phyloP scores from a whole-genome alignment of 208 protist species.

The Sergeia podlipaevii region DNA sequence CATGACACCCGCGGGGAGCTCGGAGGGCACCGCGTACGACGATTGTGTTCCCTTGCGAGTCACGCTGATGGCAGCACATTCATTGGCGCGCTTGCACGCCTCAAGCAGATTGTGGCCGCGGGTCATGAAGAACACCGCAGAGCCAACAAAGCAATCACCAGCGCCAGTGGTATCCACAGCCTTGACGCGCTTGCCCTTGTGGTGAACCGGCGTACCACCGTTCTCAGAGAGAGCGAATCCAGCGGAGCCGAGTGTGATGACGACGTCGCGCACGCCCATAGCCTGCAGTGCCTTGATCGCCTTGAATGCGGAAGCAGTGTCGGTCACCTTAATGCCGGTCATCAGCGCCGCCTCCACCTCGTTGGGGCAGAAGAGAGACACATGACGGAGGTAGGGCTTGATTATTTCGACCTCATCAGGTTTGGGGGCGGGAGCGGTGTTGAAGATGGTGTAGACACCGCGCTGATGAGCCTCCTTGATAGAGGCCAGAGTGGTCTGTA shows the following conservation, averaged over 20 bases:
- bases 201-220: constrained; percentile 33
- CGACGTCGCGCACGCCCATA: constrained; percentile 69
- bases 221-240: constrained; percentile 74
- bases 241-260: constrained; percentile 86
- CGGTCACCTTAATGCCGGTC: constrained; percentile 68
- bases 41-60: constrained; percentile 86
- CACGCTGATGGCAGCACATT: constrained; percentile 86
- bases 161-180: constrained; percentile 93
- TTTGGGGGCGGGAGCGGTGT: constrained; percentile 87
- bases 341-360: constrained; percentile 89
- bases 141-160: constrained; percentile 93
- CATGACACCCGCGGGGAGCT: constrained; percentile 55
- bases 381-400: constrained; percentile 68
- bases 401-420: constrained; percentile 57
- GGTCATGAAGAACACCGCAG: constrained; percentile 87
- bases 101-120: constrained; percentile 67
- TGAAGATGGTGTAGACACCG: constrained; percentile 92
- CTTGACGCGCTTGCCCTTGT: constrained; percentile 61
- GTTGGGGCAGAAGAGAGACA: constrained; percentile 91
- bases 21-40: constrained; percentile 68
- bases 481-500: constrained; percentile 75
- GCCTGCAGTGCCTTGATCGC: constrained; percentile 62
- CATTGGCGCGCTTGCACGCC: constrained; percentile 69
- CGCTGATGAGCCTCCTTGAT: constrained; percentile 70
- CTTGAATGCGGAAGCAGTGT: constrained; percentile 40